Percentiles rank a stretch among this genome's conserved stretches.
Evolutionary conservation across 352 stramenopile genomes (phyloP).

Genomic region (Phytophthora colocasiae): DNA sequence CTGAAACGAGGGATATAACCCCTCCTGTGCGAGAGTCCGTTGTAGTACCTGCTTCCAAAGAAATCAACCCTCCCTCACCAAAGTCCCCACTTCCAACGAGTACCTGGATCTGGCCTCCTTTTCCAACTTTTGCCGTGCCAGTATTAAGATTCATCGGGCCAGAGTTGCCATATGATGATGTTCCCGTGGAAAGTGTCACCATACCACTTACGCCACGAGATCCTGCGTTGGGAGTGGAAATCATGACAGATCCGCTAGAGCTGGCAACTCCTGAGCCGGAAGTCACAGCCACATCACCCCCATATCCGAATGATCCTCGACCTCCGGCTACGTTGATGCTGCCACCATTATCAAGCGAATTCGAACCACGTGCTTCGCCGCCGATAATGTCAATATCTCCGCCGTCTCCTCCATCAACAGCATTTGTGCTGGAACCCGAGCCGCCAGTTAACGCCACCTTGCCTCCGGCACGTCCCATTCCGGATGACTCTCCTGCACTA

Average conservation of each 20-base stretch:
- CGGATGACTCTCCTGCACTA: slow-evolving; percentile 65
- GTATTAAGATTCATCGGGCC: slow-evolving; percentile 63
- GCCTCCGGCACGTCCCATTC: slow-evolving; percentile 57
- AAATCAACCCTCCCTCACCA: slow-evolving; percentile 83
- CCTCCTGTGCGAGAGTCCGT: slow-evolving; percentile 71
- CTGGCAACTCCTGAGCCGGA: slow-evolving; percentile 59
- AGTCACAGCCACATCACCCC: slow-evolving; percentile 58
- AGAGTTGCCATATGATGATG: slow-evolving; percentile 61
- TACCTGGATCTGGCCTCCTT: slow-evolving; percentile 60
- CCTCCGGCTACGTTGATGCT: slow-evolving; percentile 82
- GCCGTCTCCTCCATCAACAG: slow-evolving; percentile 91
- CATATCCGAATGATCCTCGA: slow-evolving; percentile 66
- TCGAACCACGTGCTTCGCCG: slow-evolving; percentile 89
- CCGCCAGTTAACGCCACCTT: slow-evolving; percentile 58
- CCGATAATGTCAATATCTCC: slow-evolving; percentile 84
- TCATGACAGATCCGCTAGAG: slow-evolving; percentile 56
- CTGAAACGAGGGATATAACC: slow-evolving; percentile 61
- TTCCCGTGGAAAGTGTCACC: slow-evolving; percentile 46
- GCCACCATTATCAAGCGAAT: slow-evolving; percentile 90
- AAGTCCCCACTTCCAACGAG: slow-evolving; percentile 75
- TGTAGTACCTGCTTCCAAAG: slow-evolving; percentile 75
- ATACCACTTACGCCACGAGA: slow-evolving; percentile 59
- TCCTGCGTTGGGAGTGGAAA: slow-evolving; percentile 61
- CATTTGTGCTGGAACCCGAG: slow-evolving; percentile 74
- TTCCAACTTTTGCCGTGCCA: slow-evolving; percentile 54